Evolutionary conservation across 2,329 filamentous ascomycete species (phyloP).

Genomic region (Furcasterigmium sp.): DNA sequence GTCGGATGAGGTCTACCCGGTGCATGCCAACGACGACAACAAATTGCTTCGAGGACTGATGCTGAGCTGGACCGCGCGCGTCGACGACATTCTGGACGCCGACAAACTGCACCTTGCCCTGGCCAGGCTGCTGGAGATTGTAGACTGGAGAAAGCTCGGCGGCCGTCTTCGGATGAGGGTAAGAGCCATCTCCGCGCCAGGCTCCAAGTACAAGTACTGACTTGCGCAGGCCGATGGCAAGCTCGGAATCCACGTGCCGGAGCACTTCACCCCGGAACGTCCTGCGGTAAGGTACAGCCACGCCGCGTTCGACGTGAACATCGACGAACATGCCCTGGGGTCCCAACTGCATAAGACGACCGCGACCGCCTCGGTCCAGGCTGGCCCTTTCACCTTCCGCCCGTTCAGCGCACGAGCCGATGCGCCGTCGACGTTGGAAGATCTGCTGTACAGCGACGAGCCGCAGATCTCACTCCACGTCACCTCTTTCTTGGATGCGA

Average conservation of each 20-base stretch:
- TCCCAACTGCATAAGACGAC: conserved; percentile 26
- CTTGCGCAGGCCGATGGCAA: conserved; percentile 12
- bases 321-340: conserved; percentile 35
- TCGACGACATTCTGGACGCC: conserved; percentile 40
- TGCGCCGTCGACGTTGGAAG: conserved; percentile 21
- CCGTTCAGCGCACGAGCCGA: conserved; percentile 10
- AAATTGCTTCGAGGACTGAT: conserved; percentile 17
- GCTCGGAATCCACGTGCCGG: conserved; percentile 26
- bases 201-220: no score
- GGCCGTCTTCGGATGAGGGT: conserved; percentile 35
- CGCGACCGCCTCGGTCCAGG: conserved; percentile 8
- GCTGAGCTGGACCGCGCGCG: conserved; percentile 29
- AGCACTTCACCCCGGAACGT: conserved; percentile 18
- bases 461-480: conserved; percentile 43
- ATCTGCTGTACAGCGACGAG: conserved; percentile 33
- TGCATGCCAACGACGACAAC: conserved; percentile 25
- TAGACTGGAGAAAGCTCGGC: conserved; percentile 40
- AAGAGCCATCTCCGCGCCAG: neutral
- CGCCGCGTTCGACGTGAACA: conserved; percentile 22
- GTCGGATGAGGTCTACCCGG: conserved; percentile 21
- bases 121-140: conserved; percentile 29
- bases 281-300: conserved; percentile 37
- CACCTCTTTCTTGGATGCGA: conserved; percentile 42
- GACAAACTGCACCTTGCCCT: conserved; percentile 29
- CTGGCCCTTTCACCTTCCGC: conserved; percentile 10